Conservation (phyloP, 331 rosid species). For the Quercus phellos region DNA sequence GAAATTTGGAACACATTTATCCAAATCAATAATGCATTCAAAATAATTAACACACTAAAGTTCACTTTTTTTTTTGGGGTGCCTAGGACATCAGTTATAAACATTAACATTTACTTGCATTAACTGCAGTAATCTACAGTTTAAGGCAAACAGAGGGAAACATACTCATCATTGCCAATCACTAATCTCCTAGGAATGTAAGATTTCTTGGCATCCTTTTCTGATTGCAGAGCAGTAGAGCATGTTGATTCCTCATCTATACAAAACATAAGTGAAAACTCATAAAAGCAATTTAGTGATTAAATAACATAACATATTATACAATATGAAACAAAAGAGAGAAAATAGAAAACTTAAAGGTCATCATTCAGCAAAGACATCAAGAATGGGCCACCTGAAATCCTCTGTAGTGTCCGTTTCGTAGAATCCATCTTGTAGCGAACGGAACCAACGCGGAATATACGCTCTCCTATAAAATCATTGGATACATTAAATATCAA, state of each 20-base stretch:
- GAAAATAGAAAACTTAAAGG: not conserved
- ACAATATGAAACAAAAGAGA: slow-evolving; percentile 3
- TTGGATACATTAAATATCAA: slow-evolving; percentile 32
- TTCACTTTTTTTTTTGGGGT: not conserved
- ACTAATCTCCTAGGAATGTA: slow-evolving; percentile 78
- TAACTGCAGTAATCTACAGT: slow-evolving; percentile 14
- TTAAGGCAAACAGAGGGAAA: slow-evolving; percentile 16
- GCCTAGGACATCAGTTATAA: not conserved
- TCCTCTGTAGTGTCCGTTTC: slow-evolving; percentile 79
- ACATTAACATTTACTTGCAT: slow-evolving; percentile 1
- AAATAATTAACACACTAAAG: slow-evolving; percentile 12
- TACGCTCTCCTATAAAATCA: slow-evolving; percentile 62
- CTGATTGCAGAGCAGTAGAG: slow-evolving; percentile 40
- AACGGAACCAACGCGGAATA: slow-evolving; percentile 68
- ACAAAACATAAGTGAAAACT: slow-evolving; percentile 18
- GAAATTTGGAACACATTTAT: slow-evolving; percentile 10
- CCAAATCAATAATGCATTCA: not conserved
- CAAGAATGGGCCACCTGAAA: slow-evolving; percentile 49
- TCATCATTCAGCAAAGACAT: not conserved
- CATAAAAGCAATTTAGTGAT: slow-evolving; percentile 6
- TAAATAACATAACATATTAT: not conserved
- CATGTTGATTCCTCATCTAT: slow-evolving; percentile 58
- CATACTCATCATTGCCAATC: slow-evolving; percentile 95
- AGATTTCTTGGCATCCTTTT: slow-evolving; percentile 54
- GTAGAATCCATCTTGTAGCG: slow-evolving; percentile 86